These are phyloP conservation scores for Catunica adiposa DNA, from an alignment of 2,329 filamentous ascomycete species.

Conservation along the genomic window DNA sequence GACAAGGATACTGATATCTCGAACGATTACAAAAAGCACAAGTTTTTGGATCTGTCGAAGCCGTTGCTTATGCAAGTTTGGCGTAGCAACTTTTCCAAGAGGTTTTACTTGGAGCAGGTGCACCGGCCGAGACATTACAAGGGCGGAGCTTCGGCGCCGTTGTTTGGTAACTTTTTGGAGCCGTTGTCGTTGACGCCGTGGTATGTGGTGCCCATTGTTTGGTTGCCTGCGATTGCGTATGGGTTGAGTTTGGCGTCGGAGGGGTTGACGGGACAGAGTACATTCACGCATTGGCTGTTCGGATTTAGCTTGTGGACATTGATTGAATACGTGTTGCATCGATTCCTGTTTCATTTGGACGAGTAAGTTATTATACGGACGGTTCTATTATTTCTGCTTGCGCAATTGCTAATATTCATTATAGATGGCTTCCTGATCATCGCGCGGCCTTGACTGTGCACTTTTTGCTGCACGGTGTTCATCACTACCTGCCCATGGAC, in stretches of 20 bases:
- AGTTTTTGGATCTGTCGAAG: conserved; percentile 77
- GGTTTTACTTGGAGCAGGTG: conserved; percentile 94
- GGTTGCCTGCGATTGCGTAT: conserved; percentile 67
- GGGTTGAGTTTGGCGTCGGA: conserved; percentile 49
- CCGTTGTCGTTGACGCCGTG: conserved; percentile 89
- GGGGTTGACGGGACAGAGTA: conserved; percentile 31
- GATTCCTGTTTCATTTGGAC: conserved; percentile 88
- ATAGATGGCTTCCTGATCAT: conserved; percentile 77
- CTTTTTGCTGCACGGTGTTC: conserved; percentile 89
- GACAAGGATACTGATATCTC: conserved; percentile 64
- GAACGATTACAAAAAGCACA: conserved; percentile 72
- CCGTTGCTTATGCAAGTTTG: conserved; percentile 81
- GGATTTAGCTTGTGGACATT: conserved; percentile 76
- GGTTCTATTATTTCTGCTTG: not conserved
- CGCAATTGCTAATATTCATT: conserved; percentile 20
- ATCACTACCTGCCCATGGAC: conserved; percentile 99
- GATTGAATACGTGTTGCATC: conserved; percentile 75
- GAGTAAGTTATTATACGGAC: conserved; percentile 39
- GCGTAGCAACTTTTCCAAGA: conserved; percentile 72
- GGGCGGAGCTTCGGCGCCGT: conserved; percentile 74
- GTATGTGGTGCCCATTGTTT: conserved; percentile 73
- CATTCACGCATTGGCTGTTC: conserved; percentile 45
- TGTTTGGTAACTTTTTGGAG: conserved; percentile 98
- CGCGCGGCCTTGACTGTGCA: conserved; percentile 71
- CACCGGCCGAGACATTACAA: conserved; percentile 93